phyloP scores from a whole-genome alignment of 805 yeast genomes.

The Kluyveromyces wickerhamii region DNA sequence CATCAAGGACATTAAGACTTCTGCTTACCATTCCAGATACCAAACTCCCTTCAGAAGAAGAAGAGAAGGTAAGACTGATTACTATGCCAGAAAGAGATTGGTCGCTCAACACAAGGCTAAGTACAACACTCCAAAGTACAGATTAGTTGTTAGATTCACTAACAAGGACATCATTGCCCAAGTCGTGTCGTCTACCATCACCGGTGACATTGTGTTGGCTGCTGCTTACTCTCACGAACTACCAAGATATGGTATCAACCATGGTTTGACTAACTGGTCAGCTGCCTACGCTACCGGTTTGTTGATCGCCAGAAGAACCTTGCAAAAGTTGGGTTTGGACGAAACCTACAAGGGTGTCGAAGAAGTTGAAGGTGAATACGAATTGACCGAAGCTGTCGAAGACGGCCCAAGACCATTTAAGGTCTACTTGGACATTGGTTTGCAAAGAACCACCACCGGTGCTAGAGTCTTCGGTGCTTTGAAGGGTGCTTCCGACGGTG shows the following conservation, averaged over 20 bases:
- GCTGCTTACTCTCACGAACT: constrained; percentile 99
- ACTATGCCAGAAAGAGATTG: constrained; percentile 99
- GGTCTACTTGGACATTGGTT: constrained; percentile 98
- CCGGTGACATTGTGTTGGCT: constrained; percentile 92
- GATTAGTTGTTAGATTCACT: constrained; percentile 99
- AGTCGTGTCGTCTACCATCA: constrained; percentile 91
- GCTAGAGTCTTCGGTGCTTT: constrained; percentile 99
- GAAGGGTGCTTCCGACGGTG: constrained; percentile 99
- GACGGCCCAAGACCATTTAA: constrained; percentile 99
- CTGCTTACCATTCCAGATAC: constrained; percentile 98
- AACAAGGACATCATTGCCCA: constrained; percentile 99
- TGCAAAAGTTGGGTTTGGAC: constrained; percentile 95
- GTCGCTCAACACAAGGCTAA: constrained; percentile 99
- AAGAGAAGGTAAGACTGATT: constrained; percentile 99
- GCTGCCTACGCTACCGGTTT: constrained; percentile 99
- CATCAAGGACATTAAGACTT: constrained; percentile 62
- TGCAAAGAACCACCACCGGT: constrained; percentile 99
- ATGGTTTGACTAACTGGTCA: constrained; percentile 99
- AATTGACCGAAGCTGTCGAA: constrained; percentile 98
- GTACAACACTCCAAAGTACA: constrained; percentile 99
- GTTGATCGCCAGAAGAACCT: constrained; percentile 97
- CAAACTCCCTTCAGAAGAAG: constrained; percentile 99
- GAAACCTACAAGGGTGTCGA: constrained; percentile 98
- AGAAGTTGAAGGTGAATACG: constrained; percentile 99
- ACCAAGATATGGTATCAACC: constrained; percentile 94